Conservation (phyloP, 139 green algal species). For the Closterium sp. region DNA sequence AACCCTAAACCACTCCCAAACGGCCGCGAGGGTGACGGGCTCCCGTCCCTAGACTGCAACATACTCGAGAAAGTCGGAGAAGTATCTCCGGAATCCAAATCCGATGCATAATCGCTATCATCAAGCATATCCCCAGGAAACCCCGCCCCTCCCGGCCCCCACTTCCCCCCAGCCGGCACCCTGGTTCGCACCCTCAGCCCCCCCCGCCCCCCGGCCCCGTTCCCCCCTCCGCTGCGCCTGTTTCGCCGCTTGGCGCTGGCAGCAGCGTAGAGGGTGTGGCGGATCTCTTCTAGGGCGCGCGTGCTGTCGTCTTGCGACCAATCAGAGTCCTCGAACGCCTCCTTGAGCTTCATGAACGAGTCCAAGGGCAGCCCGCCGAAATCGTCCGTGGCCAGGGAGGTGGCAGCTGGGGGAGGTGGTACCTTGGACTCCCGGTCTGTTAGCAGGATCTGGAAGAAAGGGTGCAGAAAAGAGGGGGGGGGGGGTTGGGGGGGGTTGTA, state of each 20-base stretch:
- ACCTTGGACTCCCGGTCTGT: background rate
- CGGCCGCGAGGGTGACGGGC: background rate
- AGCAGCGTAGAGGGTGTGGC: background rate
- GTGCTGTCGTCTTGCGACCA: background rate
- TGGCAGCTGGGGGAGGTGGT: background rate
- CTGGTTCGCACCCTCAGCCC: background rate
- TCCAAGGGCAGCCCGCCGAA: conserved; percentile 20
- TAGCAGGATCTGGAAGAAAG: conserved; percentile 1
- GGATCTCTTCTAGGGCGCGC: conserved; percentile 18
- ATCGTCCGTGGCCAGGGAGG: background rate
- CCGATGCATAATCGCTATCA: background rate
- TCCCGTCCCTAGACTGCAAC: background rate
- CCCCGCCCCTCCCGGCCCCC: background rate
- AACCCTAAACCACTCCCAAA: background rate
- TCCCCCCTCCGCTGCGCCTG: background rate
- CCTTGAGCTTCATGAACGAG: conserved; percentile 36
- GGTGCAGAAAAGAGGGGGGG: background rate
- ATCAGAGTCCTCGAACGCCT: conserved; percentile 22
- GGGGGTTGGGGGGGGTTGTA: background rate
- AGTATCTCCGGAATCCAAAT: background rate
- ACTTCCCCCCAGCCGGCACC: background rate
- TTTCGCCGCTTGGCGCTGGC: background rate
- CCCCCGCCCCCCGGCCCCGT: background rate
- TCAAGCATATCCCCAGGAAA: background rate
- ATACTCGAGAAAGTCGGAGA: background rate